Conservation (phyloP, 305 asterid genomes). For the Salvia sclarea region DNA sequence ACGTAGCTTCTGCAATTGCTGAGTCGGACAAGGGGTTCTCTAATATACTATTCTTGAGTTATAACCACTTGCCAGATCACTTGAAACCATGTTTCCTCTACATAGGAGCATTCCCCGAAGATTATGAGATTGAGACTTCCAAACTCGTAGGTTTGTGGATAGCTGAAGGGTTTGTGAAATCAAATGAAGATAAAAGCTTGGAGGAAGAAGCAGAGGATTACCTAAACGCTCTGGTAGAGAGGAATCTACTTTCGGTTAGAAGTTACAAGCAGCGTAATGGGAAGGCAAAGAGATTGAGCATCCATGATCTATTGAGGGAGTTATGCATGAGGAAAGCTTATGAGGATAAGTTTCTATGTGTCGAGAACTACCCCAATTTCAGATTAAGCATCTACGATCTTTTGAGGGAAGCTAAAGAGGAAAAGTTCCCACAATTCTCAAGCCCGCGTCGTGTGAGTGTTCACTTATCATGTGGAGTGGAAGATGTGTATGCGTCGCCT, state of each 20-base stretch:
- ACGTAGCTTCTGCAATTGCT: not conserved
- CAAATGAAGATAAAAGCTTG: not conserved
- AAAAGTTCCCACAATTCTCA: too few species aligned
- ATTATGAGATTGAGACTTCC: not conserved
- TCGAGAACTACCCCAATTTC: not conserved
- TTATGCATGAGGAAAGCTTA: not conserved
- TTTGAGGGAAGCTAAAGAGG: too few species aligned
- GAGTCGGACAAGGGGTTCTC: not conserved
- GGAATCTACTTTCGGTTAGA: slow-evolving; percentile 14
- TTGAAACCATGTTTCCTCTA: too few species aligned
- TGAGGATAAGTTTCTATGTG: slow-evolving; percentile 14
- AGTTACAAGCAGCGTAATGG: not conserved
- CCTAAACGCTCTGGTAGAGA: not conserved
- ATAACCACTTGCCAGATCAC: too few species aligned
- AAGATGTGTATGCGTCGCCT: too few species aligned
- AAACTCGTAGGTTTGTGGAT: too few species aligned
- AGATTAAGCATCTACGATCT: too few species aligned
- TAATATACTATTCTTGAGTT: not conserved
- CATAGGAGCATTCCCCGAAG: not conserved
- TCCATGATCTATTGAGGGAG: slow-evolving; percentile 26
- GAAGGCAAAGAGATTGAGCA: too few species aligned
- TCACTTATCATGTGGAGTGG: not conserved
- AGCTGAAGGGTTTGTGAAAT: slow-evolving; percentile 3
- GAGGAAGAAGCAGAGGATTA: too few species aligned
- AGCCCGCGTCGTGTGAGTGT: slow-evolving; percentile 17